phyloP scores from a whole-genome alignment of 208 protist genomes.

The Polymyxa betae region DNA sequence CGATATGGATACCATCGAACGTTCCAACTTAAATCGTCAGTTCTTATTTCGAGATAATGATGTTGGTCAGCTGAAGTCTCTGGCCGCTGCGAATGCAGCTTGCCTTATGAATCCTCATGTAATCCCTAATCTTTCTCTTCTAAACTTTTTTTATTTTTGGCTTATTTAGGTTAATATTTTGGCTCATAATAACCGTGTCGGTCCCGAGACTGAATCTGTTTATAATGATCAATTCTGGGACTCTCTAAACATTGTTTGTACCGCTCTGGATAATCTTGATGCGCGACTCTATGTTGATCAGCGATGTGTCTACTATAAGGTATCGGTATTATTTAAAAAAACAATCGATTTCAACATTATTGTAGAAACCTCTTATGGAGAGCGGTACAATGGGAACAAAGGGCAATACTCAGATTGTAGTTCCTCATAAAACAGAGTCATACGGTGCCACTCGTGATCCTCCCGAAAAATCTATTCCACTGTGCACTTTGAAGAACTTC shows the following conservation, averaged over 20 bases:
- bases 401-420: slow-evolving; percentile 91
- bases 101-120: slow-evolving; percentile 86
- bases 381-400: slow-evolving; percentile 98
- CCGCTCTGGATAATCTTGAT: slow-evolving; percentile 97
- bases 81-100: slow-evolving; percentile 84
- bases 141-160: slow-evolving; percentile 4
- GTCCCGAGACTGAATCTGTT: slow-evolving; percentile 88
- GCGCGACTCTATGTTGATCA: slow-evolving; percentile 74
- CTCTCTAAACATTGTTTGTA: slow-evolving; percentile 88
- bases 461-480: slow-evolving; percentile 95
- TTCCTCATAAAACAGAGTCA: slow-evolving; percentile 95
- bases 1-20: slow-evolving; percentile 99
- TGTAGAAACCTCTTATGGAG: slow-evolving; percentile 95
- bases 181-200: slow-evolving; percentile 76
- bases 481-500: slow-evolving; percentile 99
- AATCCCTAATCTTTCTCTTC: too few species aligned
- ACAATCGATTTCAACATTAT: slow-evolving; percentile 89
- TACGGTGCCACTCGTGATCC: slow-evolving; percentile 93
- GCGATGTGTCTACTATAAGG: slow-evolving; percentile 56
- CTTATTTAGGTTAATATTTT: slow-evolving; percentile 64
- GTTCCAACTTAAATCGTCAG: slow-evolving; percentile 86
- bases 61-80: slow-evolving; percentile 91
- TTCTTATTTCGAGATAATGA: slow-evolving; percentile 97
- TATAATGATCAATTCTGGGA: slow-evolving; percentile 92
- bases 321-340: slow-evolving; percentile 95